Evolutionary conservation across 306 rosid species (phyloP).

Genomic region (Alnus rubra): DNA sequence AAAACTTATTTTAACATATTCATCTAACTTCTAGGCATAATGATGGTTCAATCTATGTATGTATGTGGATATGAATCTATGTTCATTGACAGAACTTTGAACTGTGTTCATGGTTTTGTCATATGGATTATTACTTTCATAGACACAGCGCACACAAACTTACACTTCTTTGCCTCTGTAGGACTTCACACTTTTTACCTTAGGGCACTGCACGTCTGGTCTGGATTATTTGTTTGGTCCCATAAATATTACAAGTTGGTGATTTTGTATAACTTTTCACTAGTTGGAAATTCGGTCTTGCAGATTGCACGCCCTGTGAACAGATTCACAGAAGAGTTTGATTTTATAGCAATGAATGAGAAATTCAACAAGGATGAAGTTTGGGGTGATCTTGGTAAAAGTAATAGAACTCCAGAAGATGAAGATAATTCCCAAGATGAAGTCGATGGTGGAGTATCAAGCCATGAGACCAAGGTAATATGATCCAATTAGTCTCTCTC

Average conservation of each 20-base stretch:
- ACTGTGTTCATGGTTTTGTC: background rate
- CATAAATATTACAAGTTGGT: slow-evolving; percentile 4
- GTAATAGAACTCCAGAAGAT: slow-evolving; percentile 33
- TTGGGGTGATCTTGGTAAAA: slow-evolving; percentile 59
- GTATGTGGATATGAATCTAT: background rate
- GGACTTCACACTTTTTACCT: background rate
- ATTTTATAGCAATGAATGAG: slow-evolving; percentile 65
- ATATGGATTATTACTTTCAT: background rate
- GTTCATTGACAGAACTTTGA: background rate
- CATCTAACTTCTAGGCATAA: background rate
- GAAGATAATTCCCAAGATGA: slow-evolving; percentile 32
- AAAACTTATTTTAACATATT: background rate
- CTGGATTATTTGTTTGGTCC: background rate
- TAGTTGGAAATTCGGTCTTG: slow-evolving; percentile 3
- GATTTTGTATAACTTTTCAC: background rate
- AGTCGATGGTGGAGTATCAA: slow-evolving; percentile 28
- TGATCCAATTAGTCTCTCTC: background rate
- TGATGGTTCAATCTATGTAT: no score
- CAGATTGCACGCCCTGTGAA: slow-evolving; percentile 44
- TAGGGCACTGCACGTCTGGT: background rate
- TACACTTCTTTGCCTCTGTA: background rate
- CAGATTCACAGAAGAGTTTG: slow-evolving; percentile 56
- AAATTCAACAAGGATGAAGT: slow-evolving; percentile 63
- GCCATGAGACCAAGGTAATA: slow-evolving; percentile 33
- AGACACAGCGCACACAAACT: background rate